A percentile compares a stretch with the other conserved stretches of the same genome.
phyloP scores from a whole-genome alignment of 148 eudicot genomes.

The Heliosperma pusillum region DNA sequence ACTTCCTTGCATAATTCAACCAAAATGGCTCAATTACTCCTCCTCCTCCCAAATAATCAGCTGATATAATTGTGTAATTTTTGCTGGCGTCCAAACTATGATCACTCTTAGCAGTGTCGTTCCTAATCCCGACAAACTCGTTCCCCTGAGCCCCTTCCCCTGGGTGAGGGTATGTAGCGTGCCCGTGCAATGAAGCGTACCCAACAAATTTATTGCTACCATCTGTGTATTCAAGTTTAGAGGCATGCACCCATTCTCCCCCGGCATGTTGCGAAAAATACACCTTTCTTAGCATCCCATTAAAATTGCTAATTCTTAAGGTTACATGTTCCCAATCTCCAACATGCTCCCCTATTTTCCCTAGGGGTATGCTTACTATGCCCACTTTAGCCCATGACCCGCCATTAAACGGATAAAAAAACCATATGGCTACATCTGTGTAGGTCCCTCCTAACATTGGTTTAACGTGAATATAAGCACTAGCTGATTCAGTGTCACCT shows the following conservation, averaged over 20 bases:
- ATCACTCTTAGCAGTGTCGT: slow-evolving; percentile 30
- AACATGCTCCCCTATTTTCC: slow-evolving; percentile 43
- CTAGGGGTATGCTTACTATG: slow-evolving; percentile 32
- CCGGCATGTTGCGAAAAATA: slow-evolving; percentile 41
- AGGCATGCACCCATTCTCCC: slow-evolving; percentile 36
- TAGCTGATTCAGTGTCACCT: slow-evolving; percentile 28
- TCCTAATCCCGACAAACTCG: slow-evolving; percentile 32
- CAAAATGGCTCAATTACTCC: slow-evolving; percentile 31
- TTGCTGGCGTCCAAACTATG: slow-evolving; percentile 21
- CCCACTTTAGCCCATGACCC: slow-evolving; percentile 38
- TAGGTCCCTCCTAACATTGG: slow-evolving; percentile 44
- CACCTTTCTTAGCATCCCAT: slow-evolving; percentile 30
- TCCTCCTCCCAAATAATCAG: slow-evolving; percentile 30
- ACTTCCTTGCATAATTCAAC: slow-evolving; percentile 36
- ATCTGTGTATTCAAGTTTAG: slow-evolving; percentile 24
- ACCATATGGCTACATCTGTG: slow-evolving; percentile 42
- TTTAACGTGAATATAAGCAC: slow-evolving; percentile 33
- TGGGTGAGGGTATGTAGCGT: slow-evolving; percentile 31
- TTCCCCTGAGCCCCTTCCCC: slow-evolving; percentile 33
- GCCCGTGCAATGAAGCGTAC: slow-evolving; percentile 40
- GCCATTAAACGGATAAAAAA: slow-evolving; percentile 45
- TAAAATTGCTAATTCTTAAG: slow-evolving; percentile 41
- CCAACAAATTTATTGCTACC: slow-evolving; percentile 28
- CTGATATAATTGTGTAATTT: slow-evolving; percentile 29
- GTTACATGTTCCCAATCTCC: slow-evolving; percentile 53